phyloP scores from a whole-genome alignment of 345 rosid species.

The Toxicodendron radicans region DNA sequence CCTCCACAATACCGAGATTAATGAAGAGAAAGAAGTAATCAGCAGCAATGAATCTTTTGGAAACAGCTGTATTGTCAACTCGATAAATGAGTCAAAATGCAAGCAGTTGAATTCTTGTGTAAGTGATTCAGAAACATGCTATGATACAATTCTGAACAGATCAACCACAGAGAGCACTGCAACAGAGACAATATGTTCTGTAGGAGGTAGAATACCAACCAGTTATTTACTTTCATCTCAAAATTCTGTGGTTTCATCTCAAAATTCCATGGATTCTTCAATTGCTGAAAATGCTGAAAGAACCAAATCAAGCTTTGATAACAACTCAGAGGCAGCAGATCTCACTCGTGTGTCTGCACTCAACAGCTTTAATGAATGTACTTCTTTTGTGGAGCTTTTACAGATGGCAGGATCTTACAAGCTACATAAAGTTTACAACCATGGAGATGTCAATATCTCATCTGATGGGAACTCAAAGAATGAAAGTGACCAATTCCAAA shows the following conservation, averaged over 20 bases:
- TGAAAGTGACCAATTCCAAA: constrained; percentile 21
- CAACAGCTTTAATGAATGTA: constrained; percentile 24
- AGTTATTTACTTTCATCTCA: constrained; percentile 45
- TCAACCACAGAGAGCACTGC: constrained; percentile 32
- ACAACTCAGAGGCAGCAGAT: constrained; percentile 43
- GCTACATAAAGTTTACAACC: constrained; percentile 29
- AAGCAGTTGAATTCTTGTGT: constrained; percentile 26
- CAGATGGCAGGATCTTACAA: constrained; percentile 42
- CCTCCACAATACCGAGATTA: constrained; percentile 30
- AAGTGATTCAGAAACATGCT: constrained; percentile 26
- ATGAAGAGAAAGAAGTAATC: constrained; percentile 52
- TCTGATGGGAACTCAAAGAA: constrained; percentile 29
- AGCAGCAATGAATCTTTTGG: constrained; percentile 45
- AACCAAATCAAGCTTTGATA: constrained; percentile 50
- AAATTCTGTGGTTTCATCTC: constrained; percentile 57
- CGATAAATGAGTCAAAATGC: constrained; percentile 33
- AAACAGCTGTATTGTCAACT: constrained; percentile 40
- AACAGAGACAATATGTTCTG: constrained; percentile 14
- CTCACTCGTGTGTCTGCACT: constrained; percentile 19
- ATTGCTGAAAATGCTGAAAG: constrained; percentile 46
- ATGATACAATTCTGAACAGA: constrained; percentile 28
- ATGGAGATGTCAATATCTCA: constrained; percentile 25
- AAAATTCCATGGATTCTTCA: constrained; percentile 39
- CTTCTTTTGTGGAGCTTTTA: constrained; percentile 66
- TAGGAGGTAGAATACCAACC: constrained; percentile 24